phyloP scores from a whole-genome alignment of 2,329 filamentous ascomycete species.

The Ophiocordyceps sinensis region DNA sequence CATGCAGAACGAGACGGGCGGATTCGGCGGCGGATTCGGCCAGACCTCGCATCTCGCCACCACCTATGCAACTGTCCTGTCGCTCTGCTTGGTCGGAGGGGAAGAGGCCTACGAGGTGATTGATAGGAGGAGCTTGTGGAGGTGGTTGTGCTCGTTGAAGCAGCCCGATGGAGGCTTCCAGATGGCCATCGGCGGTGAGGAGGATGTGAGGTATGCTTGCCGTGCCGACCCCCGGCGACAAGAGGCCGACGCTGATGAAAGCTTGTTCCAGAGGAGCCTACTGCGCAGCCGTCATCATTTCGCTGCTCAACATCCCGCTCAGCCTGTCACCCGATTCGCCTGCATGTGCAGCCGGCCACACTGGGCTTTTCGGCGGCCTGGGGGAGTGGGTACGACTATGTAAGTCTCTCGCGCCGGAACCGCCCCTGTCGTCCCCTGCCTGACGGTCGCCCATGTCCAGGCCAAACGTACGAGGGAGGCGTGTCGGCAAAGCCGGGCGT shows the following conservation, averaged over 20 bases:
- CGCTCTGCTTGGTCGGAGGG: slow-evolving; percentile 65
- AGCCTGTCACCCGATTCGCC: slow-evolving; percentile 61
- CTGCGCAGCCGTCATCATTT: slow-evolving; percentile 74
- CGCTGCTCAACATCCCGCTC: slow-evolving; percentile 69
- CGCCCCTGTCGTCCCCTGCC: not conserved
- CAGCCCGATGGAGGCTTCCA: slow-evolving; percentile 80
- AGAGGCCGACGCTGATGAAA: not conserved
- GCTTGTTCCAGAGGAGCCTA: slow-evolving; percentile 60
- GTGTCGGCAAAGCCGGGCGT: slow-evolving; percentile 73
- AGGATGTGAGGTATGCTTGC: slow-evolving; percentile 65
- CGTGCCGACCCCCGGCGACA: not conserved
- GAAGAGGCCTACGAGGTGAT: slow-evolving; percentile 59
- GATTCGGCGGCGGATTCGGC: slow-evolving; percentile 87
- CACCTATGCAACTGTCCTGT: slow-evolving; percentile 72
- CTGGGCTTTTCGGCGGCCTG: slow-evolving; percentile 55
- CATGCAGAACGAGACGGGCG: slow-evolving; percentile 71
- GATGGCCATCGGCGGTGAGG: slow-evolving; percentile 74
- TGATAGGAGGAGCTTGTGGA: slow-evolving; percentile 77
- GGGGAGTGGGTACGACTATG: slow-evolving; percentile 70
- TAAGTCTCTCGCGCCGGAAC: slow-evolving; percentile 28
- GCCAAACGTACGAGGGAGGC: slow-evolving; percentile 90
- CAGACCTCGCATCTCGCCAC: slow-evolving; percentile 81
- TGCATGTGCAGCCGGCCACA: slow-evolving; percentile 45
- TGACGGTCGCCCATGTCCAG: slow-evolving; percentile 22
- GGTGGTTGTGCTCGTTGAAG: slow-evolving; percentile 77